Conservation (phyloP, 192 early-diverging fungal genomes). For the Geranomyces variabilis region DNA sequence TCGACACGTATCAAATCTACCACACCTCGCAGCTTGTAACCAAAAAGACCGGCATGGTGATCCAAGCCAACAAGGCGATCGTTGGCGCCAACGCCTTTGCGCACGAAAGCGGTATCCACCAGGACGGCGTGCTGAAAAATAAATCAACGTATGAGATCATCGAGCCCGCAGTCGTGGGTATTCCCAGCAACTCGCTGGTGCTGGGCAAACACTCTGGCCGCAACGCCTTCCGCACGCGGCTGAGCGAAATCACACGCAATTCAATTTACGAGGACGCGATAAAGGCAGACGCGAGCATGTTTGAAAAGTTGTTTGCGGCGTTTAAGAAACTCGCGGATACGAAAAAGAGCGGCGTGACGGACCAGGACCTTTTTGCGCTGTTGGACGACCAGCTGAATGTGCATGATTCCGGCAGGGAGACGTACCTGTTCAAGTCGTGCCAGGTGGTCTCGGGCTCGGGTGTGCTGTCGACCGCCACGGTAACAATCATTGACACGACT, state of each 20-base stretch:
- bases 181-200: slow-evolving; percentile 81
- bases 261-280: slow-evolving; percentile 52
- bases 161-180: slow-evolving; percentile 87
- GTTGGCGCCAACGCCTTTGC: slow-evolving; percentile 96
- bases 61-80: slow-evolving; percentile 98
- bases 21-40: slow-evolving; percentile 88
- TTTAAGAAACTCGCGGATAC: slow-evolving; percentile 94
- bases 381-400: slow-evolving; percentile 74
- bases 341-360: slow-evolving; percentile 80
- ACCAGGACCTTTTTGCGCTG: slow-evolving; percentile 87
- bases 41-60: slow-evolving; percentile 87
- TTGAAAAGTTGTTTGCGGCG: slow-evolving; percentile 80
- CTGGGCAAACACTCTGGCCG: slow-evolving; percentile 97
- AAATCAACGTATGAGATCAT: slow-evolving; percentile 97
- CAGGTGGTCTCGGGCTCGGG: slow-evolving; percentile 80
- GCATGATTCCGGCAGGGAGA: slow-evolving; percentile 46
- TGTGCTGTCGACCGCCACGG: slow-evolving; percentile 78
- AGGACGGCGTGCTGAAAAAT: slow-evolving; percentile 97
- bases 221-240: slow-evolving; percentile 83
- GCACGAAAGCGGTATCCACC: slow-evolving; percentile 98
- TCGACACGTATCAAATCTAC: slow-evolving; percentile 88
- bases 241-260: slow-evolving; percentile 74
- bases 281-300: slow-evolving; percentile 54
- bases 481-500: slow-evolving; percentile 69
- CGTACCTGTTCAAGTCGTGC: slow-evolving; percentile 70